Base-by-base conservation (phyloP, 129 eudicot species). In the Tanacetum coccineum region DNA sequence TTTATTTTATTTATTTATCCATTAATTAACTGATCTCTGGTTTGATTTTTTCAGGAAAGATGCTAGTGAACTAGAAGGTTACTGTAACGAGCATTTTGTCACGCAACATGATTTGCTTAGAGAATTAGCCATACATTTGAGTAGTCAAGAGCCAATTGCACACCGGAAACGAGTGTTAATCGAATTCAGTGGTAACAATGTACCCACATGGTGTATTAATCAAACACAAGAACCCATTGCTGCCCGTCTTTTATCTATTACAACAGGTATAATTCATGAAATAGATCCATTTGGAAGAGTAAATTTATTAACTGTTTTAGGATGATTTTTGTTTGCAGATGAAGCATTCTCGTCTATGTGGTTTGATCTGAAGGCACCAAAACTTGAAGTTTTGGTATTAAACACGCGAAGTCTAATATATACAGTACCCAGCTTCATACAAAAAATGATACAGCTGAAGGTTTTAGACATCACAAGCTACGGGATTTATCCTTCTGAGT, bases 101-200 rank as follows among this genome's bases (percentile, higher is more conserved):
- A 74, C 20, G 19, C 87, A 79, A 53, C 91, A 85, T 52, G 91
- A 82, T 67, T 61, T 82, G 45, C 69, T 85, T 39, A 70, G 91
- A 67, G 87, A 79, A 39, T 63, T 82, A 67, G 77, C 78, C 53
- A 79, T 82, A 18, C 76, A 79, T 48, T 48, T 59, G 50, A 76
- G 71, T 46, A 70, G 61, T 49, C 68, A 51, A 53, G 79, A 71
- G 14, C 74, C 77, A 2, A 55, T 81, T 62, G 60, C 74, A 26
- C 64, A 74, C 61, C 79, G 83, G 19, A 59, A 65, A 55, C 77
- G 85, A 22, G 36, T 76, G 25, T 25, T 79, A 12, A 47, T 82
- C 11, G 83, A 82, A 54, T 61, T 82, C 52, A 63, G 57, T 4
- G 81, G 71, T 4, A 82, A 81, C 52, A 54, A 67, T 15, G 17